Conservation (phyloP, 192 early-diverging fungal species). For the Chytriomyces sp. region DNA sequence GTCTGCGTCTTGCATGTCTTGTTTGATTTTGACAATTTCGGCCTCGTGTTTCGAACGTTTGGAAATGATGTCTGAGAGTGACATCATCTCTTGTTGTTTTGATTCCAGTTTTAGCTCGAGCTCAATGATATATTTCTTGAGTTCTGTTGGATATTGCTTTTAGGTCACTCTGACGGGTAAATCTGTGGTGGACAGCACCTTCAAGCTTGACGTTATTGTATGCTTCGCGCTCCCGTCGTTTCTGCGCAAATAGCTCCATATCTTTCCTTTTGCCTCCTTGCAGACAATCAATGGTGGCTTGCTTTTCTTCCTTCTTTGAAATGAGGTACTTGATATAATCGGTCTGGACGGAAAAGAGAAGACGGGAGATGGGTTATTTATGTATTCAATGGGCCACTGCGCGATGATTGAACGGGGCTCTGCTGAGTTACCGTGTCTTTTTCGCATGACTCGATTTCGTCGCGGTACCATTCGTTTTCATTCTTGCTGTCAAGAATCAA, state of each 20-base stretch:
- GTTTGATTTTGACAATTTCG: conserved; percentile 44
- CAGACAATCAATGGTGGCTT: conserved; percentile 9
- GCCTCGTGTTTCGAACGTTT: conserved; percentile 52
- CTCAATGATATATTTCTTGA: conserved; percentile 37
- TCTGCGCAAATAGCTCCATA: background rate
- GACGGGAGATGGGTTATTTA: background rate
- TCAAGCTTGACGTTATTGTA: conserved; percentile 27
- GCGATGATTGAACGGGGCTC: no score
- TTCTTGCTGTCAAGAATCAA: conserved; percentile 41
- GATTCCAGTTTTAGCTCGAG: conserved; percentile 49
- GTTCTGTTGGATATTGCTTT: conserved; percentile 36
- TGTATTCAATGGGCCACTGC: no score
- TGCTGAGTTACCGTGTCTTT: conserved; percentile 47
- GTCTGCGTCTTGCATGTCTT: conserved; percentile 55
- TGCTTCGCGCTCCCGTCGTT: background rate
- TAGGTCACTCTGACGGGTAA: background rate
- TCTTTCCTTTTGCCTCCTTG: conserved; percentile 5
- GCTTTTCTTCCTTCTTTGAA: conserved; percentile 55
- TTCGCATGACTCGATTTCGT: conserved; percentile 56
- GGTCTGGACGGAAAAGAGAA: conserved; percentile 34
- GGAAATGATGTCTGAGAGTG: conserved; percentile 53
- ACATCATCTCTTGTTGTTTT: conserved; percentile 55
- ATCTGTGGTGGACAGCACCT: conserved; percentile 6
- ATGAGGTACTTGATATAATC: conserved; percentile 60
- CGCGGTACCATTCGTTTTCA: conserved; percentile 62